These are phyloP conservation scores for Ganoderma multipileum DNA, from an alignment of 1,284 basidiomycete species.

Conservation along the genomic window DNA sequence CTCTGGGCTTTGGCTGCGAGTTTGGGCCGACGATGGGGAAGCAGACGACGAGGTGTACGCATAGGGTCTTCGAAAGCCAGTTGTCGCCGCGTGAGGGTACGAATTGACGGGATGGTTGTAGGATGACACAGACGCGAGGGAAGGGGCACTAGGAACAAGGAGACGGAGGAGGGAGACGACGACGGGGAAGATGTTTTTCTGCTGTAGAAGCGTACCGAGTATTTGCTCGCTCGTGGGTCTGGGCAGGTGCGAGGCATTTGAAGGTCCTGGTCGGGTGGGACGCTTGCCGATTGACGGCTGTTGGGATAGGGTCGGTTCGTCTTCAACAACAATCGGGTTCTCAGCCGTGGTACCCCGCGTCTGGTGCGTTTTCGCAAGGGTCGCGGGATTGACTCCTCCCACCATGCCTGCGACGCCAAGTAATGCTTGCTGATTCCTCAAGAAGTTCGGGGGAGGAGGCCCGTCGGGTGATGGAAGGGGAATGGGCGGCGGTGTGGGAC, in stretches of 20 bases:
- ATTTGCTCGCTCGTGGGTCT: slow-evolving; percentile 62
- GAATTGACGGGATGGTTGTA: slow-evolving; percentile 18
- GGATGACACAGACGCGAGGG: slow-evolving; percentile 22
- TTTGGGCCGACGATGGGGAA: background rate
- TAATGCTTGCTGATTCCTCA: slow-evolving; percentile 73
- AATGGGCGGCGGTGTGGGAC: slow-evolving; percentile 58
- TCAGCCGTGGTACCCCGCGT: slow-evolving; percentile 57
- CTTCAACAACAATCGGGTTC: slow-evolving; percentile 76
- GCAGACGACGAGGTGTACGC: background rate
- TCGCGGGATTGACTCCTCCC: slow-evolving; percentile 65
- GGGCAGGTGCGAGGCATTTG: slow-evolving; percentile 49
- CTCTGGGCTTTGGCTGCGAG: slow-evolving; percentile 10
- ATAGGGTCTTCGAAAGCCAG: background rate
- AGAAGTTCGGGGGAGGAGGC: slow-evolving; percentile 69
- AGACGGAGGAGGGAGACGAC: slow-evolving; percentile 65
- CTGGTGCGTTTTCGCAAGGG: slow-evolving; percentile 47
- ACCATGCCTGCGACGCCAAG: slow-evolving; percentile 75
- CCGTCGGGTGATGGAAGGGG: slow-evolving; percentile 62
- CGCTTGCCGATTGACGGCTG: slow-evolving; percentile 28
- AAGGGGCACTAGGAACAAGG: slow-evolving; percentile 28
- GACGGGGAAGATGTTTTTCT: slow-evolving; percentile 73
- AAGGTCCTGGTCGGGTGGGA: slow-evolving; percentile 19
- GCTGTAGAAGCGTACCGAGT: slow-evolving; percentile 60
- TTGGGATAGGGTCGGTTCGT: slow-evolving; percentile 42
- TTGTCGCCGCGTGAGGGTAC: slow-evolving; percentile 14